Evolutionary conservation across 371 early-diverging fungal species (phyloP), one percentile per base, ranked within the genome.

Genomic region (Capniomyces stellatus): DNA sequence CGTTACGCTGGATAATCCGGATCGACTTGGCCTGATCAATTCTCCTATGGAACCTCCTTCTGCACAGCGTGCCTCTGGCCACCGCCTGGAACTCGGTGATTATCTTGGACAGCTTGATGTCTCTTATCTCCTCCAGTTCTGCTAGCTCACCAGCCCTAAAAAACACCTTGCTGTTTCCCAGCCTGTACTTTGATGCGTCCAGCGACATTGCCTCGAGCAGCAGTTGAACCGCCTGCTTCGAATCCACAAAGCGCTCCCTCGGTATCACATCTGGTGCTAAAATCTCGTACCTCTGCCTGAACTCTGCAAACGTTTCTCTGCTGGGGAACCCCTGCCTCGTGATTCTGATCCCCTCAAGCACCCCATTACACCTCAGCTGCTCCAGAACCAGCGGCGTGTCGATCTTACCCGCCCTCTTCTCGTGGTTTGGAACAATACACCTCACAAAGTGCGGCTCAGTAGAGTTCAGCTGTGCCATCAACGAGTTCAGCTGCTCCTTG

Each of bases 391-490:
- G 69, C 10, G 76, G 75, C 25, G 83, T 75, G 55, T 92, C 71
- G 42, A 99, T 76, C 57, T 78, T 79, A 10, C 86, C 86, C 0
- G 92, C 72, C 31, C 77, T 78, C 70, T 99, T 99, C 35, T 92
- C 87, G 28, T 84, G 73, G 67, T 99, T 99, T 6, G 99, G 99
- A 41, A 98, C 67, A 53, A 99, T 99, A 75, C 99, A 99, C 39
- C 99, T 88, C 12, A 99, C 98, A 77, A 99, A 99, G 71, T 98
- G 99, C 3, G 99, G 99, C 50, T 89, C 76, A 0, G 99, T 99
- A 28, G 78, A 74, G 59, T 85, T 77, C 2, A 99, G 74, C 55
- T 88, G 87, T 12, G 76, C 72, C 95, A 99, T 94, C 29, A 99
- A 73, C 15, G 77, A 67, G 19, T 70, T 67, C 31, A 99, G 74